Evolutionary conservation across 2,329 filamentous ascomycete species (phyloP), one percentile per base, ranked within the genome.

Genomic region (Arthrobotrys iridis): DNA sequence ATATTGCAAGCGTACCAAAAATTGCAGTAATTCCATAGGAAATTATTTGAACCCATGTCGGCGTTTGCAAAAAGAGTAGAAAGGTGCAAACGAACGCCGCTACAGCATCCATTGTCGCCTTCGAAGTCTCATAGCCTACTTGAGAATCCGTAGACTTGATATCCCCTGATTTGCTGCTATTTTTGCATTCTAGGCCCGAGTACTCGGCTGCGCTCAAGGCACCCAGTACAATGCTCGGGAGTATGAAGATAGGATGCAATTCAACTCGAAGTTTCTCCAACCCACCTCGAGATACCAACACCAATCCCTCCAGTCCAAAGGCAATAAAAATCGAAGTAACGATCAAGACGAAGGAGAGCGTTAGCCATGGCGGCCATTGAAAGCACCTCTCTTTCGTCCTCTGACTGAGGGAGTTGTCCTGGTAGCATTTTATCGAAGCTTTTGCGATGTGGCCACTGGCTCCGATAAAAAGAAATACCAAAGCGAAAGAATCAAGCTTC

Each of bases 21-120:
- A 59, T 5, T 6, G 41, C 18, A 11, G 60, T 35, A 7, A 4
- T 15, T 11, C 48, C 46, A 15, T 64, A 75, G 5, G 57, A 58
- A 3, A 75, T 59, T 24, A 68, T 30, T 52, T 75, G 71, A 6
- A 63, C 40, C 71, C 71, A 75, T 18, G 63, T 75, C 13, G 71
- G 71, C 2, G 71, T 75, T n/a, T 75, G 71, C 13, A 75, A 43
- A 8, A 63, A 35, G 4, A 75, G 24, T 18, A 64, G 41, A 11
- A 58, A 68, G 4, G 46, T 68, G 18, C 40, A 40, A 10, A 75
- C 24, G 24, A 68, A 63, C 7, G 59, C n/a, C 0, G 22, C 26
- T 13, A 57, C 37, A 11, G 48, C 13, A 43, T 75, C 71, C 11
- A 68, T 46, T 7, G 33, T 50, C 3, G 45, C 63, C n/a, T 24